A percentile compares a stretch with the other conserved stretches of the same genome.
Evolutionary conservation across 768 basidiomycete genomes (phyloP).

Genomic region (Psilocybe cubensis): DNA sequence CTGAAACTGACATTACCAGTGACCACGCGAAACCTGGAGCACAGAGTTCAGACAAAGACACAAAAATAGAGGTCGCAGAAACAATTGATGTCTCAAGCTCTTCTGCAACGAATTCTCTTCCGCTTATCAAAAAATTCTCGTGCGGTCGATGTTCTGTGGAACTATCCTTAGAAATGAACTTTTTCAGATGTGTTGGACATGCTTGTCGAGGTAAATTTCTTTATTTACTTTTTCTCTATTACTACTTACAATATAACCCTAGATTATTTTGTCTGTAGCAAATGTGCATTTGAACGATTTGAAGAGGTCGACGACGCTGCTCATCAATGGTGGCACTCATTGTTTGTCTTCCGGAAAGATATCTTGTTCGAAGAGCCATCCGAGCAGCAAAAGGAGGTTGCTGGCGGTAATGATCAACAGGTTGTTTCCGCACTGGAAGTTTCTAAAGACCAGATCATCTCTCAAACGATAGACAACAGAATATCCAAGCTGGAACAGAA

Average conservation of each 20-base stretch:
- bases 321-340: neutral
- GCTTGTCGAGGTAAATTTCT: neutral
- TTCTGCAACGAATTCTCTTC: neutral
- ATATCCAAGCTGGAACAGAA: neutral
- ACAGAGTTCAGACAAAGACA: neutral
- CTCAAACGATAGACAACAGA: neutral
- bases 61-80: neutral
- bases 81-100: neutral
- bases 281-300: neutral
- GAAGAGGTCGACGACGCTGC: neutral
- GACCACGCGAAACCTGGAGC: neutral
- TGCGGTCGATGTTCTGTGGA: neutral
- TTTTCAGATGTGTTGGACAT: neutral
- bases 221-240: neutral
- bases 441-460: neutral
- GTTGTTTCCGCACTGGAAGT: neutral
- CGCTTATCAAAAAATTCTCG: neutral
- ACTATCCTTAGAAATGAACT: neutral
- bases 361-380: neutral
- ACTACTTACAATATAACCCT: neutral
- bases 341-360: neutral
- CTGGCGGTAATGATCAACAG: neutral
- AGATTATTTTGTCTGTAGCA: neutral
- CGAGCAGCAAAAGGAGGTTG: neutral
- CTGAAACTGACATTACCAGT: no score